A percentile compares a stretch with the other conserved stretches of the same genome.
phyloP scores from a whole-genome alignment of 768 basidiomycete genomes.

The Lactarius pseudohatsudake region DNA sequence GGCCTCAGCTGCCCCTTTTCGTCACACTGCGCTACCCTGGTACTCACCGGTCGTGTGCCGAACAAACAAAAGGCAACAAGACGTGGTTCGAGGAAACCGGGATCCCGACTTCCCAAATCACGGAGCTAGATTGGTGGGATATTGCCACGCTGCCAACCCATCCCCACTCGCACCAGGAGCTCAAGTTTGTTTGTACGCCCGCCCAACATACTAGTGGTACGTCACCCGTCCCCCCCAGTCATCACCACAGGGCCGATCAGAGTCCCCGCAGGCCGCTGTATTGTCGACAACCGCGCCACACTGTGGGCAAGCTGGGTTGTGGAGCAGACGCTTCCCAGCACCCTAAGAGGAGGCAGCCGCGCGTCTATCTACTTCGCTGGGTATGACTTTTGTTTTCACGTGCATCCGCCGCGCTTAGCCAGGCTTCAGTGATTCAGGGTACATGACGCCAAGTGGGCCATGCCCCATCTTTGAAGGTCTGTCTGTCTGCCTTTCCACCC shows the following conservation, averaged over 20 bases:
- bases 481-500: not conserved
- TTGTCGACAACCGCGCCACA: conserved; percentile 38
- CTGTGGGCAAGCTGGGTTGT: conserved; percentile 46
- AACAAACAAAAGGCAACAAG: conserved; percentile 32
- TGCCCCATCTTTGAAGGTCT: conserved; percentile 42
- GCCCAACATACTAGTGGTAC: conserved; percentile 46
- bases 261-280: conserved; percentile 35
- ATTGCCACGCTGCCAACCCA: conserved; percentile 29
- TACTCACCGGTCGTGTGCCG: not conserved
- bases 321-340: conserved; percentile 31
- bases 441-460: conserved; percentile 35
- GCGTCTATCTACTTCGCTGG: conserved; percentile 35
- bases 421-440: conserved; percentile 40
- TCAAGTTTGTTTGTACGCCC: conserved; percentile 42
- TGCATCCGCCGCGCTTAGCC: not conserved
- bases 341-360: conserved; percentile 17
- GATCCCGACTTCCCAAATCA: conserved; percentile 36
- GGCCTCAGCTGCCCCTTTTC: too few relatives aligned
- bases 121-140: conserved; percentile 47
- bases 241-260: not conserved
- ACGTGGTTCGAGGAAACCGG: conserved; percentile 35
- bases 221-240: conserved; percentile 8
- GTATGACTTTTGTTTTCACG: conserved; percentile 24
- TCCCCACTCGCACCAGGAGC: conserved; percentile 20
- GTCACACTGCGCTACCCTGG: not conserved